phyloP scores from a whole-genome alignment of 2,329 filamentous ascomycete genomes.

The Colletotrichum tropicale region DNA sequence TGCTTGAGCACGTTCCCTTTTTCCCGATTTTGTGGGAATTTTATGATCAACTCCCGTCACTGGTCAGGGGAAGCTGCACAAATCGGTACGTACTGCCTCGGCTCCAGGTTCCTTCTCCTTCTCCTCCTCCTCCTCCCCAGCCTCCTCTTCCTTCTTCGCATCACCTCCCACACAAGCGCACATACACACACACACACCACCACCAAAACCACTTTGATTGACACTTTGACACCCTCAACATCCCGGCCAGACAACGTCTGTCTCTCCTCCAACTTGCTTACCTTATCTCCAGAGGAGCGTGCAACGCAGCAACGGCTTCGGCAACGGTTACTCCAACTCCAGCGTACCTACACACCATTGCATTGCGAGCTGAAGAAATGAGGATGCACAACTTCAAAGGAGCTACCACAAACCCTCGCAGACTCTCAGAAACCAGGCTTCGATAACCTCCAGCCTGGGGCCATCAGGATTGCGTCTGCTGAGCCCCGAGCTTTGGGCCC shows the following conservation, averaged over 20 bases:
- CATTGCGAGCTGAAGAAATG: not conserved
- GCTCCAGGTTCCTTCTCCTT: not conserved
- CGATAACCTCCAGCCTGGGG: not conserved
- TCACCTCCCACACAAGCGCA: not conserved
- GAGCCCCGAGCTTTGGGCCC: not conserved
- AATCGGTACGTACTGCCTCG: not conserved
- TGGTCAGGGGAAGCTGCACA: not conserved
- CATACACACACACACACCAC: not conserved
- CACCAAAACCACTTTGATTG: not conserved
- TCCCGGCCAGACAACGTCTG: not conserved
- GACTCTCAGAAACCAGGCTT: not conserved
- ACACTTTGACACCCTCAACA: not conserved
- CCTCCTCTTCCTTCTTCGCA: not conserved
- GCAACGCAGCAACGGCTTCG: not conserved
- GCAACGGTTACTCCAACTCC: not conserved
- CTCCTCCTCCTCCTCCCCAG: not conserved
- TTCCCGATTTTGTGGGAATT: constrained; percentile 1
- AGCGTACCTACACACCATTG: not conserved
- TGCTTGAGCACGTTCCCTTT: not conserved
- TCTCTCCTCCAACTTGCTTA: not conserved
- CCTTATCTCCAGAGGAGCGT: not conserved
- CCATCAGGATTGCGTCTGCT: not conserved
- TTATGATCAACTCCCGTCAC: not conserved
- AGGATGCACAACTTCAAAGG: not conserved
- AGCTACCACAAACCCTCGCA: not conserved